Base-by-base conservation (phyloP, 768 basidiomycete genomes). In the Tubosaeta sp. region DNA sequence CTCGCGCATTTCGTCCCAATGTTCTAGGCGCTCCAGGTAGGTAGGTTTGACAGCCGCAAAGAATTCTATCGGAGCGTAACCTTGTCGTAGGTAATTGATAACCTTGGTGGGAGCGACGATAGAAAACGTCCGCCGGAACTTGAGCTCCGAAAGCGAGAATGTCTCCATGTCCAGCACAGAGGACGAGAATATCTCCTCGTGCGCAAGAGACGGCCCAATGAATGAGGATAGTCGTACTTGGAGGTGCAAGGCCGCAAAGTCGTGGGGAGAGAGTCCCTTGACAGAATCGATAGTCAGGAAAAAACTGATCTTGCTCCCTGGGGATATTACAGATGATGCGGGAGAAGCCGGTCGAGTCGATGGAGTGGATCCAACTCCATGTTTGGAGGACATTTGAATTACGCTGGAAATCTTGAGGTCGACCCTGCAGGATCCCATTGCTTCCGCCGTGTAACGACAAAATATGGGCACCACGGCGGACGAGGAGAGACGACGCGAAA, bases 1-100 rank as follows among this genome's bases (percentile, higher is more conserved):
- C 57, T 97, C 94, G 32, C 93, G 83, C 76, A 90, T 78, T 64
- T 94, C 89, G 64, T 97, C 95, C 94, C 93, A 97, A 51, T 88
- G 81, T 63, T 94, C 92, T 70, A 97, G 73, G 6, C 92, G 82
- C 55, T 91, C 88, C 59, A 98, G 68, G 68, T 95, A 98, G 14
- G 85, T 86, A 13, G 91, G 81, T 46, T 82, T 84, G 54, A 87
- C 76, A 7, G 84, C 77, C 13, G 90, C 95, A 59, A 95, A 97
- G 68, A 98, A 88, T 62, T 97, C 91, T 62, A 99, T 79, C 2
- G 86, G 86, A 2, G 87, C 90, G 65, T 92, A 91, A 19, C 85
- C 85, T 54, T 83, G 78, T 31, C 81, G 79, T 35, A 97, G 68
- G 64, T 94, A 83, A 26, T 73, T 75, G 43, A 91, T 68, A 11